Percentiles rank a stretch among this genome's conserved stretches.
phyloP scores from a whole-genome alignment of 1,284 basidiomycete species.

The Tylopilus sp. region DNA sequence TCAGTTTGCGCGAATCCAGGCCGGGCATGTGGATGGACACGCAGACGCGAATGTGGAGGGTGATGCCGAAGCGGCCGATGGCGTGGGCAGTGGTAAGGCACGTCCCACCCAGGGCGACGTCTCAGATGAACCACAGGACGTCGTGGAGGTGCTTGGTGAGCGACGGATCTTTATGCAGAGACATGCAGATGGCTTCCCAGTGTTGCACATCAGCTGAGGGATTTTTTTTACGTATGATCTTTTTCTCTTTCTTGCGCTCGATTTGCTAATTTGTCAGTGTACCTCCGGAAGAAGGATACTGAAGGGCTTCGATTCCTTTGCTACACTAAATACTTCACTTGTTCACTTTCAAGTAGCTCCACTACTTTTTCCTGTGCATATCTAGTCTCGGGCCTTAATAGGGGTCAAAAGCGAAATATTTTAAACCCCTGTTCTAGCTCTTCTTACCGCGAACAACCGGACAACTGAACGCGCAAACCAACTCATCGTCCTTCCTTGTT shows the following conservation, averaged over 20 bases:
- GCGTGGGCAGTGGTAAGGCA: not conserved
- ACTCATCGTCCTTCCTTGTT: too few species aligned
- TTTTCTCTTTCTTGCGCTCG: not conserved
- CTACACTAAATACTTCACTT: too few species aligned
- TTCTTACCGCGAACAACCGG: too few species aligned
- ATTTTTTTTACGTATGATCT: not conserved
- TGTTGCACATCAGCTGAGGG: constrained; percentile 17
- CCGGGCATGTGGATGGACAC: not conserved
- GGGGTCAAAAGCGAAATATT: not conserved
- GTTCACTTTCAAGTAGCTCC: too few species aligned
- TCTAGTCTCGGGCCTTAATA: too few species aligned
- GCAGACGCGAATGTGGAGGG: not conserved
- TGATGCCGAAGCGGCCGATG: not conserved
- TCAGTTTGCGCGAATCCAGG: constrained; percentile 13
- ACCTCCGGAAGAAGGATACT: too few species aligned
- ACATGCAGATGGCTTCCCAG: constrained; percentile 16
- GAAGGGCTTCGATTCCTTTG: too few species aligned
- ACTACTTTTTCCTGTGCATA: too few species aligned
- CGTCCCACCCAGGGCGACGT: not conserved
- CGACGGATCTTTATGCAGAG: constrained; percentile 17
- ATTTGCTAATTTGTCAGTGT: not conserved
- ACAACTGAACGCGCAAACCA: too few species aligned
- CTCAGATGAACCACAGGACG: not conserved
- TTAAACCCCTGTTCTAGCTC: too few species aligned
- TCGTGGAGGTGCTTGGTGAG: constrained; percentile 8